Evolutionary conservation across 2,329 filamentous ascomycete genomes (phyloP).

Genomic region (Talaromyces piceae): DNA sequence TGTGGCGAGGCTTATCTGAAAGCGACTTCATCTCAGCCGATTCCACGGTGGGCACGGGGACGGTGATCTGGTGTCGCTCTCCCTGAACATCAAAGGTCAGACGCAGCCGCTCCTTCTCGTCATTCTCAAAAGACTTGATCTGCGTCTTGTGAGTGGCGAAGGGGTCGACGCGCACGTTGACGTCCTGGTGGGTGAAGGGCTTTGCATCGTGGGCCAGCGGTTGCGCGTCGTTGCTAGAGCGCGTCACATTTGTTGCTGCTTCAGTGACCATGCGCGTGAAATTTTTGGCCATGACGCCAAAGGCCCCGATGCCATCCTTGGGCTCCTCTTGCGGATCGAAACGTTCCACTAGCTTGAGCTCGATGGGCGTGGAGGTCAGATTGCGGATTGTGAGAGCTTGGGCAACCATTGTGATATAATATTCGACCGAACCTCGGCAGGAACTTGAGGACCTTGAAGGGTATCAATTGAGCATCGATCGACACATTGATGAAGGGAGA

Average conservation of each 20-base stretch:
- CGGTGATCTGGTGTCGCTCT: constrained; percentile 64
- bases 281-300: constrained; percentile 40
- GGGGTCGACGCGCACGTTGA: constrained; percentile 57
- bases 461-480: too few species aligned
- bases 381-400: constrained; percentile 67
- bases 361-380: constrained; percentile 64
- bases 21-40: constrained; percentile 56
- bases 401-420: constrained; percentile 27
- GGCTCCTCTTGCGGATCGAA: constrained; percentile 51
- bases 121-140: constrained; percentile 52
- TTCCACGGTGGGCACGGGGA: constrained; percentile 54
- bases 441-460: not conserved
- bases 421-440: not conserved
- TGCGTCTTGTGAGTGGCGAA: constrained; percentile 61
- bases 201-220: constrained; percentile 45
- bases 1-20: constrained; percentile 43
- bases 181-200: constrained; percentile 54
- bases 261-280: constrained; percentile 39
- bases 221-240: constrained; percentile 38
- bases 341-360: constrained; percentile 65
- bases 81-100: constrained; percentile 62
- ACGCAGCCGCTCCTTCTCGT: constrained; percentile 58
- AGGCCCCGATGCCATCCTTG: constrained; percentile 17
- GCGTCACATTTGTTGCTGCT: constrained; percentile 35
- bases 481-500: not conserved